These are phyloP conservation scores for Puccinia triticina DNA, from an alignment of 1,284 basidiomycete genomes.

Conservation along the genomic window DNA sequence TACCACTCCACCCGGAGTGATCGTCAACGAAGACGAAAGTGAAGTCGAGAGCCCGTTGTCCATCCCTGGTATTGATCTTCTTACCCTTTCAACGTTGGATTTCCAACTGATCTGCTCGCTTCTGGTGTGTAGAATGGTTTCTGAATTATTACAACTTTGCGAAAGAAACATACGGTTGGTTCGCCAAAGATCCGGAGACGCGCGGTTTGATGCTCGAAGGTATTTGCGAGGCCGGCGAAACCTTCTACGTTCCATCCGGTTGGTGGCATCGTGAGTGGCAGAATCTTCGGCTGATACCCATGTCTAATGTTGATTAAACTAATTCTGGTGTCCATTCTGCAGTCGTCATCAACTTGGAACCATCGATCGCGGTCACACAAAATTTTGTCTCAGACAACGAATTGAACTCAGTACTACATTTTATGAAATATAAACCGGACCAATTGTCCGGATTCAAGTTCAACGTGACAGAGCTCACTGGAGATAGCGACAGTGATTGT, in stretches of 20 bases:
- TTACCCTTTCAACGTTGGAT: slow-evolving; percentile 26
- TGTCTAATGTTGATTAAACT: background rate
- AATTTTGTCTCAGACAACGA: slow-evolving; percentile 63
- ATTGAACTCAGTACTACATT: slow-evolving; percentile 61
- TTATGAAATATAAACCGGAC: slow-evolving; percentile 61
- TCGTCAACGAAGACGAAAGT: slow-evolving; percentile 60
- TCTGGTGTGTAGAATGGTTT: slow-evolving; percentile 60
- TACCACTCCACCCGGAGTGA: slow-evolving; percentile 62
- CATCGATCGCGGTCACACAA: slow-evolving; percentile 62
- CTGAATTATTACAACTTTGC: slow-evolving; percentile 61
- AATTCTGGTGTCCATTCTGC: background rate
- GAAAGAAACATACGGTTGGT: slow-evolving; percentile 58
- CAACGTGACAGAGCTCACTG: background rate
- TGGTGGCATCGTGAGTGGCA: slow-evolving; percentile 58
- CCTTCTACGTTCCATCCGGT: slow-evolving; percentile 60
- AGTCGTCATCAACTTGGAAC: slow-evolving; percentile 59
- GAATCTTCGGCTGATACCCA: background rate
- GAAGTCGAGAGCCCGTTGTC: slow-evolving; percentile 61
- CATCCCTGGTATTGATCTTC: slow-evolving; percentile 56
- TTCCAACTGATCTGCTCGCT: slow-evolving; percentile 45
- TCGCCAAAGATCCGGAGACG: slow-evolving; percentile 53
- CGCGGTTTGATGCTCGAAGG: slow-evolving; percentile 60
- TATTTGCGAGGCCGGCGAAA: slow-evolving; percentile 61
- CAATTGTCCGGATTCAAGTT: slow-evolving; percentile 62
- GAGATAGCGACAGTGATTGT: background rate